These are phyloP conservation scores for Gossypium schwendimanii DNA, from an alignment of 441 rosid species.

Conservation along the genomic window DNA sequence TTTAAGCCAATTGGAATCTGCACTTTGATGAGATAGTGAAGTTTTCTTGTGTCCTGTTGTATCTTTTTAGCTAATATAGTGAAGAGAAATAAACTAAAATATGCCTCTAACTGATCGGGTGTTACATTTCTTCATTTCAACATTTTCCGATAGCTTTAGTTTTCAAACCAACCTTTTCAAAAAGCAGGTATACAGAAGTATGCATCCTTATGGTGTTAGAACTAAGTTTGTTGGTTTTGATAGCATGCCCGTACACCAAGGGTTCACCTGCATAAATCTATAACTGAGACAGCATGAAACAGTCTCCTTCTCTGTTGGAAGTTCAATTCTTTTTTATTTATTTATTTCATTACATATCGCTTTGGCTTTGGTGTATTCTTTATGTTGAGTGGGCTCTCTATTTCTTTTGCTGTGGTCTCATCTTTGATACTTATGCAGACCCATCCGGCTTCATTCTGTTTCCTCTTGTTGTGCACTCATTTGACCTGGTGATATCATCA, in stretches of 20 bases:
- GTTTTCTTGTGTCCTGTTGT: background rate
- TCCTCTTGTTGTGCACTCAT: conserved; percentile 96
- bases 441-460: conserved; percentile 96
- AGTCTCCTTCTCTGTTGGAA: background rate
- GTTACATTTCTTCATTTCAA: background rate
- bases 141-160: background rate
- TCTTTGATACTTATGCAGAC: conserved; percentile 52
- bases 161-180: background rate
- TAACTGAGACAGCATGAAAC: background rate
- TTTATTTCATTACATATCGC: background rate
- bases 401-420: conserved; percentile 9
- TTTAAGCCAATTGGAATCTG: background rate
- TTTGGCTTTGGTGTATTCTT: background rate
- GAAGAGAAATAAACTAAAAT: background rate
- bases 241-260: background rate
- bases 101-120: background rate
- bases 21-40: background rate
- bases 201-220: background rate
- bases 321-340: background rate
- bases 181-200: background rate
- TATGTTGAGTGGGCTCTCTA: background rate
- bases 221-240: background rate
- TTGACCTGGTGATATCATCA: conserved; percentile 89
- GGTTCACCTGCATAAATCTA: background rate
- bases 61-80: background rate